Conservation (phyloP, 1,284 basidiomycete genomes). For the Erythrobasidium hasegawianum region DNA sequence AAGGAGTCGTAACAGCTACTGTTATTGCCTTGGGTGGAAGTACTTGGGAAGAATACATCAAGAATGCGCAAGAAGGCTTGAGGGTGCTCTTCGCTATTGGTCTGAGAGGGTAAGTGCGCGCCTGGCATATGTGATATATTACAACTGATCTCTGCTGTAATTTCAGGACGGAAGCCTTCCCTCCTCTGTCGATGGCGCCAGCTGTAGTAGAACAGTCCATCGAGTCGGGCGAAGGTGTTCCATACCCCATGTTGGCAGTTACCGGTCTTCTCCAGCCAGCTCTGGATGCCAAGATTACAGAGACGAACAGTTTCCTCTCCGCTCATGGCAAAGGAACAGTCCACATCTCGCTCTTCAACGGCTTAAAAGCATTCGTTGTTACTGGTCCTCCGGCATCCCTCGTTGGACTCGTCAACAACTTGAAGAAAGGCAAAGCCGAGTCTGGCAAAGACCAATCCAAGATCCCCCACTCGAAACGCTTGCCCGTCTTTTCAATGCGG, state of each 20-base stretch:
- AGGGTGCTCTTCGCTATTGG: constrained; percentile 91
- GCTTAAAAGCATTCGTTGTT: constrained; percentile 83
- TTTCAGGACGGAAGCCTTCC: constrained; percentile 61
- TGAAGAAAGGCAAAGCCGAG: constrained; percentile 84
- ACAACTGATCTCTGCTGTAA: too few relatives aligned
- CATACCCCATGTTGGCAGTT: constrained; percentile 89
- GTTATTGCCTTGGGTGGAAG: constrained; percentile 58
- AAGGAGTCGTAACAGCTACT: constrained; percentile 90
- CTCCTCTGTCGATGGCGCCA: constrained; percentile 85
- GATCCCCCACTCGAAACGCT: constrained; percentile 83
- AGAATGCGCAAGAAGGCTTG: constrained; percentile 76
- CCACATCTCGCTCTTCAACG: constrained; percentile 84
- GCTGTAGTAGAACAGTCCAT: constrained; percentile 78
- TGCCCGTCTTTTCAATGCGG: constrained; percentile 85
- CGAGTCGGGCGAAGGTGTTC: constrained; percentile 87
- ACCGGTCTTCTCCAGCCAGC: constrained; percentile 63
- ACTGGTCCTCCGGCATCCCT: constrained; percentile 89
- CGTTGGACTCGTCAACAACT: constrained; percentile 83
- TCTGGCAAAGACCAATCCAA: constrained; percentile 89
- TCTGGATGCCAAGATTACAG: constrained; percentile 74
- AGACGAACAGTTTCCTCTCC: constrained; percentile 82
- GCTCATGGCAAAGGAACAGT: constrained; percentile 51
- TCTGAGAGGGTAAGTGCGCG: constrained; percentile 60
- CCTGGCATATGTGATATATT: too few relatives aligned
- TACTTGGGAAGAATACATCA: constrained; percentile 56